Conservation (phyloP, 2,329 filamentous ascomycete species). For the Ophiostoma pallidulum region DNA sequence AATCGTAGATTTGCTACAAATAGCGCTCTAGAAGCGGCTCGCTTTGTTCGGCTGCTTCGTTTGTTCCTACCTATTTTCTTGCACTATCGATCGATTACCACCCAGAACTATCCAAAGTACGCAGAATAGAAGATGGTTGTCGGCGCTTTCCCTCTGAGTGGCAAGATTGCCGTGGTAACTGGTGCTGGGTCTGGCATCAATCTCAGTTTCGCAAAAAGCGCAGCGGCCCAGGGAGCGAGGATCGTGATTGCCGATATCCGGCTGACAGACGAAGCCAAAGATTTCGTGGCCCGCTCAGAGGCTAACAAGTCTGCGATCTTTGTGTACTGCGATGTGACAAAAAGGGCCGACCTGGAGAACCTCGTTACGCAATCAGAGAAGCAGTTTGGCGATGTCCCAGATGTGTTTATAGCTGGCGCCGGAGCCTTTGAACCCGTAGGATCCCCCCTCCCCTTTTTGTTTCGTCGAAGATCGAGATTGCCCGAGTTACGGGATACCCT, state of each 20-base stretch:
- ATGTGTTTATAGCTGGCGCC: constrained; percentile 28
- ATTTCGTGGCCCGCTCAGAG: not conserved
- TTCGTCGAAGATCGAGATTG: no score
- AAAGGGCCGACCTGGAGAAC: constrained; percentile 1
- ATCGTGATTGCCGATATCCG: constrained; percentile 2
- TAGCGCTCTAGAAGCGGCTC: no score
- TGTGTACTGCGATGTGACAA: constrained; percentile 1
- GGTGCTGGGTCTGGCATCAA: constrained; percentile 10
- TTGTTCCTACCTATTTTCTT: no score
- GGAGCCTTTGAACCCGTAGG: constrained; percentile 30
- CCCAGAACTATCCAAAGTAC: no score
- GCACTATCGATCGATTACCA: no score
- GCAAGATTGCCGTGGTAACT: constrained; percentile 9
- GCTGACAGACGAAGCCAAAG: constrained; percentile 1
- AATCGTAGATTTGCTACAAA: no score
- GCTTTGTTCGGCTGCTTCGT: no score
- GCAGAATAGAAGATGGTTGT: not conserved
- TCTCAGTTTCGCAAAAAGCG: constrained; percentile 5
- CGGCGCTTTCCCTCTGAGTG: not conserved
- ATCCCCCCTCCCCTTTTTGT: no score
- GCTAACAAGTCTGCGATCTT: not conserved
- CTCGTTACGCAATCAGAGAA: constrained; percentile 4
- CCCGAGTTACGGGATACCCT: no score
- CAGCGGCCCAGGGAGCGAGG: constrained; percentile 1
- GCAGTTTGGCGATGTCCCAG: constrained; percentile 22